Base-by-base conservation (phyloP, 495 filamentous ascomycete genomes). In the Penicillium psychrofluorescens region DNA sequence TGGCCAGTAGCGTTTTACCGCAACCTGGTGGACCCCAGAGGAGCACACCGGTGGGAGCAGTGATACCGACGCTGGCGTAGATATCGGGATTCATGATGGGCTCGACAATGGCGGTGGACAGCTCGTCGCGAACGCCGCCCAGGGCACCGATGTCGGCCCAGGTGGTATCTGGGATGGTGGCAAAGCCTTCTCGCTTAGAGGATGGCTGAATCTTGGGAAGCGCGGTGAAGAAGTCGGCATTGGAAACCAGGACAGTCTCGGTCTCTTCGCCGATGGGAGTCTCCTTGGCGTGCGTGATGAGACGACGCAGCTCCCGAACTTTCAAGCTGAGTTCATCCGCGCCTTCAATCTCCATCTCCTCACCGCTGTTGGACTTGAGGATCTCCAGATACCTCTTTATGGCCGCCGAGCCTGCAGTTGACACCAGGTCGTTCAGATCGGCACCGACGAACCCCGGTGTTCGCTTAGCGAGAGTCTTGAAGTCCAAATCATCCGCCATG, bases 11-110 rank as follows among this genome's bases (percentile, higher is more conserved):
- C 0, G 92, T 98, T 62, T 98, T 98, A 50, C 92, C 92, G 65
- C 92, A 98, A 29, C 92, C 92, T 3, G 92, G 92, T 0, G 92
- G 92, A 11, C 92, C 92, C 90, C 92, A 97, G 45, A 98, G 84
- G 9, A 98, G 77, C 11, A 97, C 86, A 28, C 94, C 94, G 0
- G 88, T 86, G 0, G 92, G 89, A 0, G 88, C 84, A 12, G 84
- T 84, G 57, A 97, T 88, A 55, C 92, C 92, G 12, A 95, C 83
- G 15, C 73, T 71, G 16, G 75, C 74, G 62, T 91, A 97, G 27
- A 84, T 75, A 32, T 89, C 85, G 0, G 92, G 92, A 36, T 82
- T 68, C 46, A 81, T 83, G 68, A 98, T 98, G 2, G 92, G 94
- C 38, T 94, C 85, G 22, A 97, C 88, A 53, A 98, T 94, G 22